Evolutionary conservation across 2,329 filamentous ascomycete species (phyloP).

Genomic region (Fonsecaea nubica): DNA sequence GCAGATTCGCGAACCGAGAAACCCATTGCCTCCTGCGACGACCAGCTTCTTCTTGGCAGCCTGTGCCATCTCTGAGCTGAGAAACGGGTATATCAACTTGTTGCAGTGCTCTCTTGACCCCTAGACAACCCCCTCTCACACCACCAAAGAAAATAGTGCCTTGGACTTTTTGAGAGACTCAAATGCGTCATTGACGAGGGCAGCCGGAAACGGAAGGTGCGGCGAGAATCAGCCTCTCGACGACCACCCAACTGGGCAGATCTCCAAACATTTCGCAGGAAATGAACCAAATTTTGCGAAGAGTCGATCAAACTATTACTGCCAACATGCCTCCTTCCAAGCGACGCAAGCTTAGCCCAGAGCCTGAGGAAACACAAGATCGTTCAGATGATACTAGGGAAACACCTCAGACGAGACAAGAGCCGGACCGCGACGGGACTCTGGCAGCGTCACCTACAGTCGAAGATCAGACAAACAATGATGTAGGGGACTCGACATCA

Average conservation of each 20-base stretch:
- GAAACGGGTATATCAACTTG: neutral
- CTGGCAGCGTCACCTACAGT: constrained; percentile 1
- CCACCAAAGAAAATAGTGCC: neutral
- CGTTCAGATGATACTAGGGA: neutral
- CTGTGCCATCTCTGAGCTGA: constrained; percentile 27
- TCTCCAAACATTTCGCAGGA: neutral
- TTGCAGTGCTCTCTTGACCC: neutral
- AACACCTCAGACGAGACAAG: neutral
- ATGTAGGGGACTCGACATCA: neutral
- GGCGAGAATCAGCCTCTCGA: constrained; percentile 18
- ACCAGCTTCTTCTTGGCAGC: constrained; percentile 75
- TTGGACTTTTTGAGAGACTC: constrained; percentile 27
- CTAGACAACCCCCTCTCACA: neutral
- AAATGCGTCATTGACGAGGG: constrained; percentile 28
- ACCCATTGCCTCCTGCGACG: constrained; percentile 92
- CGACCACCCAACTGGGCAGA: neutral
- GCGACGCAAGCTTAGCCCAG: constrained; percentile 33
- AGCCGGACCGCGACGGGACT: neutral
- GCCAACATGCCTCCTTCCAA: constrained; percentile 33
- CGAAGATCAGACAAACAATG: neutral
- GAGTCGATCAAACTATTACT: neutral
- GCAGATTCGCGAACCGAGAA: constrained; percentile 84
- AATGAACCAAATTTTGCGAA: neutral
- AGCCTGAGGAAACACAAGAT: constrained; percentile 19
- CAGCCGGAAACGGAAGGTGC: constrained; percentile 25